Evolutionary conservation across 2,329 filamentous ascomycete genomes (phyloP).

Genomic region (Phoma herbarum): DNA sequence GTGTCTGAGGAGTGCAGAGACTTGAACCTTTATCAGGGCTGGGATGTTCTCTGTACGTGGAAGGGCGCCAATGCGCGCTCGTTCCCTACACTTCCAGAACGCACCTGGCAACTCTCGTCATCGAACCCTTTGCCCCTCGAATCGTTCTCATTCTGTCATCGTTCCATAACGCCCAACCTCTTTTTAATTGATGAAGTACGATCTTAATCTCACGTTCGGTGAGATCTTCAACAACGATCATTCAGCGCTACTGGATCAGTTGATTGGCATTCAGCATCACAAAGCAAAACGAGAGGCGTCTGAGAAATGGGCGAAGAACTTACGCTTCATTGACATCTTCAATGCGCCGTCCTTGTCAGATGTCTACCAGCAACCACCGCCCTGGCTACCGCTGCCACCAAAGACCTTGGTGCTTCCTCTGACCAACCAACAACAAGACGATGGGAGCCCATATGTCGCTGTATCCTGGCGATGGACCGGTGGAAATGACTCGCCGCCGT

Average conservation of each 20-base stretch:
- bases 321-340: conserved; percentile 31
- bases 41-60: background rate
- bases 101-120: conserved; percentile 3
- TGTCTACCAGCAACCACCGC: background rate
- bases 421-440: conserved; percentile 7
- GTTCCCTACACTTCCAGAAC: background rate
- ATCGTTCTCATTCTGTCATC: background rate
- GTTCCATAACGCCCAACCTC: background rate
- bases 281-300: conserved; percentile 18
- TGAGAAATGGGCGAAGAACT: conserved; percentile 19
- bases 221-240: conserved; percentile 28
- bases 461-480: conserved; percentile 30
- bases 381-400: background rate
- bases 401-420: conserved; percentile 7
- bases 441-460: conserved; percentile 25
- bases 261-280: conserved; percentile 25
- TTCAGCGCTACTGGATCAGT: conserved; percentile 21
- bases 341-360: background rate
- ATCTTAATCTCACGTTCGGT: conserved; percentile 27
- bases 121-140: background rate
- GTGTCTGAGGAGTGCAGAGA: background rate
- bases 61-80: background rate
- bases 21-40: background rate
- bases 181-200: conserved; percentile 31
- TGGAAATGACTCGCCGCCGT: background rate